Base-by-base conservation (phyloP, 441 rosid genomes). In the Erodium chrysanthum region DNA sequence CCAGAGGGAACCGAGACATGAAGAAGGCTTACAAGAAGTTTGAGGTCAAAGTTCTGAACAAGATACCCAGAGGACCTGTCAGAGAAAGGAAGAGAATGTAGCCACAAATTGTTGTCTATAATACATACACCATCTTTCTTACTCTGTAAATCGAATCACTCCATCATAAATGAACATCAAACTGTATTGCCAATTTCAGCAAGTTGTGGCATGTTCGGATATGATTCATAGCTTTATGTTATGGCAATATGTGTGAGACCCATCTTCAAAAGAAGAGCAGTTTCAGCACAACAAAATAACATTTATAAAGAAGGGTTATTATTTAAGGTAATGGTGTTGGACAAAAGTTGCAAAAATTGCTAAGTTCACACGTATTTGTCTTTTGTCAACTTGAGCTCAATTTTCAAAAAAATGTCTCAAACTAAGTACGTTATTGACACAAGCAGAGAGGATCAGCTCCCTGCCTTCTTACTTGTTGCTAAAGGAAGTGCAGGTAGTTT, bases 21-120 rank as follows among this genome's bases (percentile, higher is more conserved):
- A 88, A 60, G 80, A 85, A 70, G 76, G 65, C 75, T 14, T 83
- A 72, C 73, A 75, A 64, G 64, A 80, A 78, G 42, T 73, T 89
- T 37, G 90, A 93, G 68, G 73, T 85, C 2, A 75, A 22, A 23
- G 83, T 91, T 79, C 84, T 94, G 18, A 81, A 87, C 79, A 91
- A 88, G 78, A 94, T 94, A 18, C 97, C 98, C 23, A 83, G 97
- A 72, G 91, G 89, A 7, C 77, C 93, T 1, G 82, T 73, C 44
- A 86, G 85, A 56, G 81, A 77, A 40, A 85, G 83, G 80, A 85
- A 86, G 61, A 58, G 63, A 22, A 58, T 58, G 63, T 58, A 23
- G 22, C 46, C 11, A 11, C 46, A 42, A 12, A 6, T n/a, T 12
- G 11, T 2, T 42, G 48, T 33, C 8, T 33, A 9, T 4, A 5